Conservation (phyloP, 148 eudicot genomes). For the Cornus kousa region DNA sequence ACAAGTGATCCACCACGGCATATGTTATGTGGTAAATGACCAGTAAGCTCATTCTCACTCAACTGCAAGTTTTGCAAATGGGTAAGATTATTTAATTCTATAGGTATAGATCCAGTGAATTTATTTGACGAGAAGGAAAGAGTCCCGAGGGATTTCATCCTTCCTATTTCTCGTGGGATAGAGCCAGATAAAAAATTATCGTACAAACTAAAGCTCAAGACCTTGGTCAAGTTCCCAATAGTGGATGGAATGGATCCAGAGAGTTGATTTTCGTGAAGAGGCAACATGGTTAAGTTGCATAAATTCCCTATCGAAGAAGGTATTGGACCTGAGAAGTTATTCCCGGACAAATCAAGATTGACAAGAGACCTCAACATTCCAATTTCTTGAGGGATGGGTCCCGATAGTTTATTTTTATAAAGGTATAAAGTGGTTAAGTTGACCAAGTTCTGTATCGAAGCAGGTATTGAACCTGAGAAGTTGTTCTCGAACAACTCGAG, state of each 20-base stretch:
- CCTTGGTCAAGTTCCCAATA: background rate
- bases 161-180: background rate
- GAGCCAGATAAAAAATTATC: background rate
- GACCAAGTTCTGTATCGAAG: background rate
- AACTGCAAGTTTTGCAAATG: too few species aligned
- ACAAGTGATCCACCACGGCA: too few species aligned
- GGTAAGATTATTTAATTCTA: too few species aligned
- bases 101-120: too few species aligned
- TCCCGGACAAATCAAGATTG: background rate
- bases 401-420: background rate
- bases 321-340: constrained; percentile 9
- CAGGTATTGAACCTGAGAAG: constrained; percentile 13
- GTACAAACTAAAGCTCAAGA: background rate
- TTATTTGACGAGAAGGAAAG: too few species aligned
- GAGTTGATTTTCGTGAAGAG: background rate
- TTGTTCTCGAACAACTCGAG: background rate
- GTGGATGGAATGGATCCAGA: background rate
- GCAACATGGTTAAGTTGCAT: background rate
- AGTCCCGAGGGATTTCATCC: too few species aligned
- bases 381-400: constrained; percentile 12
- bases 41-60: too few species aligned
- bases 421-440: background rate
- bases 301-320: constrained; percentile 20
- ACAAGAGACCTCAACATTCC: background rate
- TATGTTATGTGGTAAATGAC: too few species aligned